A percentile compares a stretch with the other conserved stretches of the same genome.
Conservation (phyloP, 1,284 basidiomycete genomes). For the Takashimella koratensis region DNA sequence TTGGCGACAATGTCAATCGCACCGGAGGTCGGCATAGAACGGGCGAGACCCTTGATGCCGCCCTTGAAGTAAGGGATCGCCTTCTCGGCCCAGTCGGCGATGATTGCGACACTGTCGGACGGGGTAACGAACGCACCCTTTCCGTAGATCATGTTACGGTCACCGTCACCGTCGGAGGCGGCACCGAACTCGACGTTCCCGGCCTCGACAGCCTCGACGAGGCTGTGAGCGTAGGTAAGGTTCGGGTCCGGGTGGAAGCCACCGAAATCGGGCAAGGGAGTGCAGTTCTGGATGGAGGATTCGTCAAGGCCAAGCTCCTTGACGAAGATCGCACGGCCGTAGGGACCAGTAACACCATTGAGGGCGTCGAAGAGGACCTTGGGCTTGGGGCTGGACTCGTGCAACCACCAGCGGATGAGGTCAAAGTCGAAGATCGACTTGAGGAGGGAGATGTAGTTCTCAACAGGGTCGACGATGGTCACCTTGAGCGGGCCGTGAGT, state of each 20-base stretch:
- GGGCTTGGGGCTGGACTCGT: constrained; percentile 59
- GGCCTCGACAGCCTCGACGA: constrained; percentile 88
- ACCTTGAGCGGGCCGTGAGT: constrained; percentile 80
- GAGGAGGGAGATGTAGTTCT: constrained; percentile 81
- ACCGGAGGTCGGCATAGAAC: constrained; percentile 95
- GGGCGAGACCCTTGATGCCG: constrained; percentile 90
- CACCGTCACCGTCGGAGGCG: constrained; percentile 94
- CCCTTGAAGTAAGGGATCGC: constrained; percentile 92
- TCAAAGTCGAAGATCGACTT: constrained; percentile 91
- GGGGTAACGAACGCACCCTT: constrained; percentile 97
- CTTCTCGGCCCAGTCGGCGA: constrained; percentile 91
- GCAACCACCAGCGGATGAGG: constrained; percentile 86
- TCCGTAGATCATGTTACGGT: constrained; percentile 99
- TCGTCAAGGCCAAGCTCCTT: constrained; percentile 75
- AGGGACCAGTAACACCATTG: constrained; percentile 96
- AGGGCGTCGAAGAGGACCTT: constrained; percentile 93
- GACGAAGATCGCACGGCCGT: constrained; percentile 85
- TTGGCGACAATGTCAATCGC: constrained; percentile 96
- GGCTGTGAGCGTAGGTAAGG: constrained; percentile 91
- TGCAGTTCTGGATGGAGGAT: constrained; percentile 83
- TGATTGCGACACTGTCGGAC: constrained; percentile 95
- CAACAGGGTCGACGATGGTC: constrained; percentile 89
- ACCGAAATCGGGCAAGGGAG: constrained; percentile 89
- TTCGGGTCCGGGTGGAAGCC: constrained; percentile 98
- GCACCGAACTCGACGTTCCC: constrained; percentile 89